phyloP scores from a whole-genome alignment of 768 basidiomycete species.

The Peribolospora baueri region DNA sequence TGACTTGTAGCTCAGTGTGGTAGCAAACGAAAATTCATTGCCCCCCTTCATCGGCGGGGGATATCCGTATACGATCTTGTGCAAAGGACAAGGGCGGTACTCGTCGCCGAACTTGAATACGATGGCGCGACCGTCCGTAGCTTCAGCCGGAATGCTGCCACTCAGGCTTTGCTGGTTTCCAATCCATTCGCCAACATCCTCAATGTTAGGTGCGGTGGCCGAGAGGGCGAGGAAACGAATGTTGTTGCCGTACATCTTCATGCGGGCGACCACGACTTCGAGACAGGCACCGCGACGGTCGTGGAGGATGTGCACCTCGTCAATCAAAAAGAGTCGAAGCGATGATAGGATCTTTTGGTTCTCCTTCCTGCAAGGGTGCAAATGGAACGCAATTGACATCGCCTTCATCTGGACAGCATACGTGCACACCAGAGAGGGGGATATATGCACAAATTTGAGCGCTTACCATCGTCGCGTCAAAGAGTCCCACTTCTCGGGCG shows the following conservation, averaged over 20 bases:
- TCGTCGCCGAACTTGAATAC: conserved; percentile 83
- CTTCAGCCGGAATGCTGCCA: neutral
- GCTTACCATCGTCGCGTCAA: conserved; percentile 61
- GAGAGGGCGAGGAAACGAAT: conserved; percentile 75
- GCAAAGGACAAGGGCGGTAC: conserved; percentile 45
- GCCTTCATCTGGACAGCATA: neutral
- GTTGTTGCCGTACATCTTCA: conserved; percentile 46
- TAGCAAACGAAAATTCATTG: conserved; percentile 58
- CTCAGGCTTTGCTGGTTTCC: conserved; percentile 21
- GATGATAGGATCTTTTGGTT: conserved; percentile 43
- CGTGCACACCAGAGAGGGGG: neutral
- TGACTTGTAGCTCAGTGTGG: conserved; percentile 39
- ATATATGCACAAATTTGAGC: neutral
- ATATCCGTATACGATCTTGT: conserved; percentile 38
- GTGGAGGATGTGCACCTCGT: conserved; percentile 72
- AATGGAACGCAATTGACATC: conserved; percentile 11
- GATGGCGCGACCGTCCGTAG: conserved; percentile 26
- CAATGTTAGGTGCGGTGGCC: conserved; percentile 79
- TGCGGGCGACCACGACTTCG: conserved; percentile 81
- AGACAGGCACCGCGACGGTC: conserved; percentile 75
- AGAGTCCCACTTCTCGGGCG: conserved; percentile 95
- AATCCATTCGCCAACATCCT: conserved; percentile 76
- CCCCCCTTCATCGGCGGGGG: conserved; percentile 29
- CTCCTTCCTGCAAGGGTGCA: conserved; percentile 23
- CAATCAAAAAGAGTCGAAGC: conserved; percentile 37